Base-by-base conservation (phyloP, 495 filamentous ascomycete species). In the Talaromyces trachyspermus region DNA sequence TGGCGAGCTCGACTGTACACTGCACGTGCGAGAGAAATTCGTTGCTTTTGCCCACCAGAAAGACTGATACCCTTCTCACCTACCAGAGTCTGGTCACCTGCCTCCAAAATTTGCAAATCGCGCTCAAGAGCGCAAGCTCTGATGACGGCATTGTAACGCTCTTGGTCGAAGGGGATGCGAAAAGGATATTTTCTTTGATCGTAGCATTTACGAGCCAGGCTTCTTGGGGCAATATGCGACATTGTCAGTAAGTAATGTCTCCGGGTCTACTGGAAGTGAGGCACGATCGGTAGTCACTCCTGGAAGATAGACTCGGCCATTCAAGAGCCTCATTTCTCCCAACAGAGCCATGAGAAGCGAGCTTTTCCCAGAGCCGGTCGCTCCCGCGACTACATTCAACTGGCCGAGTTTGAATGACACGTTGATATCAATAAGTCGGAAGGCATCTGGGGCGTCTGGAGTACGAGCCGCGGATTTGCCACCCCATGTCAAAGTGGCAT, bases 21-120 rank as follows among this genome's bases (percentile, higher is more conserved):
- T 1, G 94, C 92, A 52, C 92, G 80, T 12, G 92, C 92, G 18
- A 99, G 73, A 20, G 94, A 97, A 25, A 99, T 96, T 46, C 92
- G 81, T 66, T 99, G 92, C 65, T 99, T 99, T 64, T 99, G 92
- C 3, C 92, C 92, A 49, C 94, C 94, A 10, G 94, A 99, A 20
- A 99, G 74, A 38, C 90, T 88, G 51, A 99, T 95, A 30, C 94
- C 94, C 64, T 96, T 97, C 64, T 99, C 94, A 36, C 94, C 94
- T 10, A 97, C 94, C 10, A 96, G 68, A 0, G 94, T 97, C 66
- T 92, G 79, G 53, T 99, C 94, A 30, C 94, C 94, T 48, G 79
- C 79, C 60, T 95, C 92, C 4, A 99, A 78, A 24, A 97, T 95
- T 40, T 89, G 79, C 38, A 99, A 71, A 58, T 99, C 94, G 42